A percentile compares a stretch with the other conserved stretches of the same genome.
phyloP scores from a whole-genome alignment of 2,329 filamentous ascomycete genomes.

The Fusarium coffeatum region DNA sequence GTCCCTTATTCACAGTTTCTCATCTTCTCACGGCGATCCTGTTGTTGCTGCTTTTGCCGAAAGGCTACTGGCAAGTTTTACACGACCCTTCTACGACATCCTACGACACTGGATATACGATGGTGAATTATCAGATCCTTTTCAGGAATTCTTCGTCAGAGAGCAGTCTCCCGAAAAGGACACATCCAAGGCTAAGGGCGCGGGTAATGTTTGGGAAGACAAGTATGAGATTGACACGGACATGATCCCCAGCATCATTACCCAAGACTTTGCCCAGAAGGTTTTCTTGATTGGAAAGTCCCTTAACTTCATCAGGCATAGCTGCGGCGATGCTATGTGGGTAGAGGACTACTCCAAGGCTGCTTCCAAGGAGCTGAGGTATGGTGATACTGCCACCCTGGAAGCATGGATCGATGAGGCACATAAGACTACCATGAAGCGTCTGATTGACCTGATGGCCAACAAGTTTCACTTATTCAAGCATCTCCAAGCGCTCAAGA shows the following conservation, averaged over 20 bases:
- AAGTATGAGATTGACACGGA: constrained; percentile 88
- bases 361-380: constrained; percentile 89
- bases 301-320: constrained; percentile 96
- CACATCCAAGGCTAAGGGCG: constrained; percentile 67
- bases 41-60: constrained; percentile 95
- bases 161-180: constrained; percentile 73
- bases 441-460: constrained; percentile 92
- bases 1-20: constrained; percentile 91
- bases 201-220: constrained; percentile 96
- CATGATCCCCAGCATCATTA: constrained; percentile 95
- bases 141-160: constrained; percentile 92
- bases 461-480: constrained; percentile 95
- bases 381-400: constrained; percentile 91
- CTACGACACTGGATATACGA: constrained; percentile 98
- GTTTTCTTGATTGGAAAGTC: constrained; percentile 98
- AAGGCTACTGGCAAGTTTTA: constrained; percentile 85
- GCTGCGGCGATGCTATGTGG: constrained; percentile 93
- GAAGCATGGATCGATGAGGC: constrained; percentile 96
- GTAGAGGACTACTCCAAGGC: constrained; percentile 95
- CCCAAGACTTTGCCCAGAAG: constrained; percentile 92
- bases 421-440: constrained; percentile 97
- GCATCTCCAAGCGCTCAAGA: constrained; percentile 90
- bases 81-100: constrained; percentile 96
- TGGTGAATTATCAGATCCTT: constrained; percentile 96
- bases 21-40: constrained; percentile 92